Percentiles rank a stretch among this genome's conserved stretches.
phyloP scores from a whole-genome alignment of 2,329 filamentous ascomycete species.

The Aspergillus sp. region DNA sequence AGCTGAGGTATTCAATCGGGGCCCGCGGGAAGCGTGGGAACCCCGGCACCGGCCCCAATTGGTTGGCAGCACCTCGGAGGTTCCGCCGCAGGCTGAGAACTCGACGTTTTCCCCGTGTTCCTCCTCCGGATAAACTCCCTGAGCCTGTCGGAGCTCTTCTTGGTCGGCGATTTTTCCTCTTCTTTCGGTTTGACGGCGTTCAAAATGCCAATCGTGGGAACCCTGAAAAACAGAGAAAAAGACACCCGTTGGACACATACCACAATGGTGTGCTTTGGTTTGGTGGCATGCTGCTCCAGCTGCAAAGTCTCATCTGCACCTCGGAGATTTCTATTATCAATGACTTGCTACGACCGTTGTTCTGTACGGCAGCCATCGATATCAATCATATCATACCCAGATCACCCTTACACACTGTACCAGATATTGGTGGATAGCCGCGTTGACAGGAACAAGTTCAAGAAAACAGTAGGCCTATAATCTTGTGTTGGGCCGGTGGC shows the following conservation, averaged over 20 bases:
- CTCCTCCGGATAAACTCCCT: too few species aligned
- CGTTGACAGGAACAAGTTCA: neutral
- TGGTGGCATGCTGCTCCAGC: neutral
- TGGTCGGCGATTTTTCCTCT: neutral
- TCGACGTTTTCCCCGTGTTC: too few species aligned
- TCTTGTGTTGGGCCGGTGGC: neutral
- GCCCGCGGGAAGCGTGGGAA: neutral
- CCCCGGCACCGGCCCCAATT: neutral
- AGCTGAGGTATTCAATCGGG: neutral
- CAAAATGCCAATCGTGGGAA: slow-evolving; percentile 4
- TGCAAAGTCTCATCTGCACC: neutral
- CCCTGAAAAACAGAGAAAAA: slow-evolving; percentile 3
- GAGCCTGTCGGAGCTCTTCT: too few species aligned
- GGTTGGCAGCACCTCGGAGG: neutral
- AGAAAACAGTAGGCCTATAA: neutral
- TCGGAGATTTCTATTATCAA: neutral
- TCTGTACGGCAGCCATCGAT: neutral
- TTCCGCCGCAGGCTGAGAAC: neutral
- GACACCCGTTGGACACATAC: neutral
- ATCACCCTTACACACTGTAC: neutral
- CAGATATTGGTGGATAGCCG: neutral
- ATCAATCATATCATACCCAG: neutral
- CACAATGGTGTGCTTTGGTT: neutral
- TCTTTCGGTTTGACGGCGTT: slow-evolving; percentile 1
- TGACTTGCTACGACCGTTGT: neutral